Evolutionary conservation across 2,329 filamentous ascomycete genomes (phyloP), one percentile per base, ranked within the genome.

Genomic region (Hypoxylon sp.): DNA sequence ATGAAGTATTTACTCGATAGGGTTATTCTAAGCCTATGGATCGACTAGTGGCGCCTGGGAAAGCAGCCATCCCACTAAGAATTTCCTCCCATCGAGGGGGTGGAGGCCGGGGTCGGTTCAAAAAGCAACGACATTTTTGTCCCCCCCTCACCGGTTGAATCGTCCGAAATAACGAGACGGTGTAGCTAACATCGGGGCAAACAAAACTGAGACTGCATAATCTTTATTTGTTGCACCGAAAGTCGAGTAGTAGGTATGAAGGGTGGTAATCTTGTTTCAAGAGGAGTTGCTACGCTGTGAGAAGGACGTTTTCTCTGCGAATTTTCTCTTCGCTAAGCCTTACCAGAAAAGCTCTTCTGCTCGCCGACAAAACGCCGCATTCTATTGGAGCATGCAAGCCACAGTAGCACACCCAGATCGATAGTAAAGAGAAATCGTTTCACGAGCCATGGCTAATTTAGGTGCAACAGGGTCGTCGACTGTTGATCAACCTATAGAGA

Each of bases 381-480:
- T 19, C 44, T 57, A 64, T 68, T 64, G 55, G 52, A 29, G 33
- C 26, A 55, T 63, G 67, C 68, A 72, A 68, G 70, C 70, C 70
- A 72, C 70, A 62, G 58, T 65, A 56, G 59, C 51, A 68, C 63
- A 63, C 33, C 29, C 37, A 69, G 61, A 42, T 63, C 55, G 48
- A 67, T 57, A 63, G 39, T 51, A 19, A 47, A 39, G 17, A 47
- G 58, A 14, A n/a, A 44, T 54, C 22, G 63, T 67, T 65, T 51
- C 59, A 69, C 63, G 48, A 62, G 35, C 57, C n/a, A 31, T 29
- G 46, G 31, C 57, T 50, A 44, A 61, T 59, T n/a, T 54, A 58
- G 42, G 71, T 74, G 72, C 68, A 51, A 76, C 73, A n/a, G 39
- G 62, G 33, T 31, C 62, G 63, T 42, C 39, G 54, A 39, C n/a